These are phyloP conservation scores for Calonectria hongkongensis DNA, from an alignment of 2,329 filamentous ascomycete species.

Conservation along the genomic window DNA sequence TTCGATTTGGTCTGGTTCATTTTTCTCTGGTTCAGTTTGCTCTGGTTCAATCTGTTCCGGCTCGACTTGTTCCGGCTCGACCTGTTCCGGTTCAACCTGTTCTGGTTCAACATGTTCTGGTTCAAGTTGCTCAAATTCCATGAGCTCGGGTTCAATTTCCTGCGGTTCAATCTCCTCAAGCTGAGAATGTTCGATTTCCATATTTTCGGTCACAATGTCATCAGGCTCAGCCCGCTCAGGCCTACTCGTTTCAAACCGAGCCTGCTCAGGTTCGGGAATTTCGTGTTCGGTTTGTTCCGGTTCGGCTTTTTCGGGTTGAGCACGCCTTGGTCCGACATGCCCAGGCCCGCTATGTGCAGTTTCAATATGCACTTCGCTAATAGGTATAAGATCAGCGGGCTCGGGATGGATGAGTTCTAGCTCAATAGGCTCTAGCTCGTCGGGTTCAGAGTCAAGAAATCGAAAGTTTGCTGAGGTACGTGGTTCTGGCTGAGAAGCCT, in stretches of 20 bases:
- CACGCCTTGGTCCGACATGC: background rate
- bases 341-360: background rate
- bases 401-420: background rate
- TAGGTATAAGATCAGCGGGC: slow-evolving; percentile 19
- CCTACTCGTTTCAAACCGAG: background rate
- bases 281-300: background rate
- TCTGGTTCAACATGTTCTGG: background rate
- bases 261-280: background rate
- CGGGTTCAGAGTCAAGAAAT: slow-evolving; percentile 16
- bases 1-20: background rate
- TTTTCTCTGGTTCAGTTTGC: background rate
- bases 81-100: background rate
- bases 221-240: background rate
- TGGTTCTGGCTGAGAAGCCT: slow-evolving; percentile 28
- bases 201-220: background rate
- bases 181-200: background rate
- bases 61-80: background rate
- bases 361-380: slow-evolving; percentile 7
- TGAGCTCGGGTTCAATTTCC: background rate
- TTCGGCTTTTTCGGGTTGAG: background rate
- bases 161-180: background rate
- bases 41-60: slow-evolving; percentile 2
- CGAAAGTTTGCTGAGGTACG: background rate
- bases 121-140: slow-evolving; percentile 2
- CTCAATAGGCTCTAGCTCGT: background rate